Conservation (phyloP, 768 basidiomycete genomes). For the Galerina sulciceps region DNA sequence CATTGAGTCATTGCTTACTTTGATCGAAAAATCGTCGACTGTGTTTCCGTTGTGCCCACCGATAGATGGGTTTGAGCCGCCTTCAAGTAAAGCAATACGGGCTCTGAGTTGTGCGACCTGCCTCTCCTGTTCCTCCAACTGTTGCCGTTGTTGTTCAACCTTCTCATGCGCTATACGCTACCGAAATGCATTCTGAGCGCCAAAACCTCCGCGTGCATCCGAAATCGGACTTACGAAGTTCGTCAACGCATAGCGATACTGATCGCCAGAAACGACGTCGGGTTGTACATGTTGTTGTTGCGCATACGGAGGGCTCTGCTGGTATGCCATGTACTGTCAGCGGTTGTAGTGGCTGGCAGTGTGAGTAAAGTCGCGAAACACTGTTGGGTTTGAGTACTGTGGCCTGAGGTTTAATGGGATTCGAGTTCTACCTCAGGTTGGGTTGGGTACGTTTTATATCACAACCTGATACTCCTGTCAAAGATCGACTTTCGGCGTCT, state of each 20-base stretch:
- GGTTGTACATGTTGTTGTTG: conserved; percentile 33
- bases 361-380: conserved; percentile 5
- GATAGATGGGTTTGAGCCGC: conserved; percentile 48
- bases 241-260: conserved; percentile 82
- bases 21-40: conserved; percentile 89
- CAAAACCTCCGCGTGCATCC: not conserved
- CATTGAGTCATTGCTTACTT: conserved; percentile 42
- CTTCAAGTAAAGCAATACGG: conserved; percentile 78
- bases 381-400: not conserved
- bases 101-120: conserved; percentile 76
- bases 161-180: conserved; percentile 89
- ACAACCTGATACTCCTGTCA: conserved; percentile 16
- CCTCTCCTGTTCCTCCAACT: conserved; percentile 83
- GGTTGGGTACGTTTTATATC: conserved; percentile 14
- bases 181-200: not conserved
- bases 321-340: conserved; percentile 28
- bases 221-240: conserved; percentile 66
- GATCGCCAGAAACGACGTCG: conserved; percentile 59
- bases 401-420: not conserved
- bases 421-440: conserved; percentile 10
- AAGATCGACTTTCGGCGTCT: conserved; percentile 16
- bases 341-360: conserved; percentile 17
- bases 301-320: conserved; percentile 25
- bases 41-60: conserved; percentile 59
- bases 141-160: conserved; percentile 78